Percentiles rank a stretch among this genome's conserved stretches.
Conservation (phyloP, 139 green algal species). For the Bryopsis sp. region DNA sequence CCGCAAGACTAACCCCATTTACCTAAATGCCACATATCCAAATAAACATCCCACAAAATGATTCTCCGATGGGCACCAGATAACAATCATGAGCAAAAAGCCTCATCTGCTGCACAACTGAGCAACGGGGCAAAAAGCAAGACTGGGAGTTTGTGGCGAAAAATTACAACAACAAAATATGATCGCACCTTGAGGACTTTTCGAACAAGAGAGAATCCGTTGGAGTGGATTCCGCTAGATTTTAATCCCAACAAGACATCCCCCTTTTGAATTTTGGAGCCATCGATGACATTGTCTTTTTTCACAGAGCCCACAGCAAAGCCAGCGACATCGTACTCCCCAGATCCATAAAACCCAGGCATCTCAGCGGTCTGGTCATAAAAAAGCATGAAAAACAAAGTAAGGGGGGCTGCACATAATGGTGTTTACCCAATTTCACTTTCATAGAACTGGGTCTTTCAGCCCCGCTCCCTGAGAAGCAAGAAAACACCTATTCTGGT, state of each 20-base stretch:
- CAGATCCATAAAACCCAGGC: conserved; percentile 93
- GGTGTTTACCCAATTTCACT: too few species aligned
- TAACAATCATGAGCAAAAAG: too few species aligned
- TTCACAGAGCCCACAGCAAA: conserved; percentile 96
- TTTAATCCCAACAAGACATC: conserved; percentile 79
- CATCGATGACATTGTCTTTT: conserved; percentile 86
- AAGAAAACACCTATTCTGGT: too few species aligned
- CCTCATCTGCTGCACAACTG: too few species aligned
- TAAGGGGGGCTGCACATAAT: too few species aligned
- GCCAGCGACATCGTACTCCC: conserved; percentile 96
- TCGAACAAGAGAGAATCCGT: conserved; percentile 93
- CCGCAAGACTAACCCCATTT: background rate
- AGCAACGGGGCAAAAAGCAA: too few species aligned
- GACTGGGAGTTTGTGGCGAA: too few species aligned
- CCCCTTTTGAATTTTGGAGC: conserved; percentile 55
- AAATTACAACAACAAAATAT: too few species aligned
- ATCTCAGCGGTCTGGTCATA: conserved; percentile 90
- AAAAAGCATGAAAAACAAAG: background rate
- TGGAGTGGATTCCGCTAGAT: conserved; percentile 87
- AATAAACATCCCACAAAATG: too few species aligned
- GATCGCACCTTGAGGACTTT: conserved; percentile 46
- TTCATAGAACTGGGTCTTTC: too few species aligned
- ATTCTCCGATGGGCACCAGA: too few species aligned
- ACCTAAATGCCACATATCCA: conserved; percentile 6
- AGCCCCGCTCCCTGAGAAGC: too few species aligned